A percentile compares a stretch with the other conserved stretches of the same genome.
These are phyloP conservation scores for Cucumis sativus DNA, from an alignment of 306 rosid genomes.

Conservation along the genomic window Cucumber_9930_V3 NC_026655.2:2180001-2180500, in stretches of 20 bases:
- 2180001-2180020: not conserved
- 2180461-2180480: not conserved
- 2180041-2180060: conserved; percentile 39
- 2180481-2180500: not conserved
- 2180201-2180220: not conserved
- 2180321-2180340: not conserved
- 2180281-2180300: not conserved
- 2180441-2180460: not conserved
- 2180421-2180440: not conserved
- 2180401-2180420: not conserved
- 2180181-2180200: conserved; percentile 16
- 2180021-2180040: conserved; percentile 69
- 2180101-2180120: conserved; percentile 29
- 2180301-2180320: not conserved
- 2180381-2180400: not conserved
- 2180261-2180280: not conserved
- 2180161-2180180: conserved; percentile 90
- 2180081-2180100: conserved; percentile 21
- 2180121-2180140: conserved; percentile 40
- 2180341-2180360: not conserved
- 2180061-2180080: conserved; percentile 28
- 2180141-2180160: conserved; percentile 80
- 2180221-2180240: not conserved
- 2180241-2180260: not conserved
- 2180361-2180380: not conserved